Evolutionary conservation across 257 asterid species (phyloP), one percentile per base, ranked within the genome.

Genomic region (Solanum peruvianum): DNA sequence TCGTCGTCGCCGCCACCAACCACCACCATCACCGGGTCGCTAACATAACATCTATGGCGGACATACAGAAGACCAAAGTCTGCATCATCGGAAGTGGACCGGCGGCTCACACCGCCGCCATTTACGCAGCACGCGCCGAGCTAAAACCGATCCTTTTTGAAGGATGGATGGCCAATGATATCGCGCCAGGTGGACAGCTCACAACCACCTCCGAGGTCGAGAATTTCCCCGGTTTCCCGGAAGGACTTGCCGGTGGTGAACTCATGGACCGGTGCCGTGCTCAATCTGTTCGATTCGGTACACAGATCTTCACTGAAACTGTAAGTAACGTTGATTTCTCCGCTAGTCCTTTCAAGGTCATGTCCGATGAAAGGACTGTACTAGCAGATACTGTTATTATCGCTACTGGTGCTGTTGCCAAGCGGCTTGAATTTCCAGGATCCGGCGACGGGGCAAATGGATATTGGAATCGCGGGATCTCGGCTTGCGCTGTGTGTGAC

Each of bases 91-190:
- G 99, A 13, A 94, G 98, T 82, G 98, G 99, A 52, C 99, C 99
- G 11, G 98, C 98, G 14, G 98, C 97, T 42, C 98, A 97, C 89
- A 97, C 99, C 14, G 98, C 99, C 35, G 99, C 99, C 35, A 94
- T 97, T 81, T 97, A 95, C 91, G 97, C 98, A 14, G 95, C 98
- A 69, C 94, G 98, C 33, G 98, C 99, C 9, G 96, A 96, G 91
- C 95, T 96, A 82, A 96, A 93, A 44, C 99, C 99, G 14, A 76
- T 96, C 29, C 95, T 96, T 49, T 95, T 96, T 85, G 99, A 96
- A 86, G 99, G 99, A 18, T 96, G 95, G 96, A 95, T 95, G 98
- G 98, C 98, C 42, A 95, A 95, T 92, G 99, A 94, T 89, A 92
- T 96, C 72, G 98, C 98, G 11, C 98, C 99, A 6, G 98, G 99